phyloP scores from a whole-genome alignment of 352 stramenopile species.

The Globisporangium cystogenes region DNA sequence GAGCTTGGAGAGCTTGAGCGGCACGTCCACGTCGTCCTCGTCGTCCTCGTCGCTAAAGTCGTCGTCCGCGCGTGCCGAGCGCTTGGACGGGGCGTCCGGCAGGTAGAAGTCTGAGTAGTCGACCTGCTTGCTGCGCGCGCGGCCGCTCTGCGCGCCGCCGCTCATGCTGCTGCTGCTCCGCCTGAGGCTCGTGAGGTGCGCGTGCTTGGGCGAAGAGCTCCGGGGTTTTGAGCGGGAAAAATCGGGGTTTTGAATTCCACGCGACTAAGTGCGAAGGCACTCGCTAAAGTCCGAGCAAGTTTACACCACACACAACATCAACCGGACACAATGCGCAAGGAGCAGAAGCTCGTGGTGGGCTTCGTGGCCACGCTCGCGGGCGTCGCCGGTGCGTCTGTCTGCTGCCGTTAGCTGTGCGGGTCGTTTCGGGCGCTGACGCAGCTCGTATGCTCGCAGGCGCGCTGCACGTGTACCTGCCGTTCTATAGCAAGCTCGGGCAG shows the following conservation, averaged over 20 bases:
- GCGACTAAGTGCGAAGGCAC: not conserved
- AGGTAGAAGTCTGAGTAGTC: constrained; percentile 41
- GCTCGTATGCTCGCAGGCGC: constrained; percentile 7
- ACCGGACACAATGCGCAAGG: constrained; percentile 18
- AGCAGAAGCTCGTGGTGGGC: constrained; percentile 26
- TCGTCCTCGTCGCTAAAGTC: constrained; percentile 25
- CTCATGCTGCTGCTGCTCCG: constrained; percentile 15
- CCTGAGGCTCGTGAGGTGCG: not conserved
- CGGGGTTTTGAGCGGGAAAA: no score
- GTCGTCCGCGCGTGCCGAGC: constrained; percentile 12
- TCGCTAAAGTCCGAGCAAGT: no score
- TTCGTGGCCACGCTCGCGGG: constrained; percentile 22
- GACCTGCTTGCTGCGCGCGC: constrained; percentile 20
- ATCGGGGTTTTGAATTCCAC: no score
- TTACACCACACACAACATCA: no score
- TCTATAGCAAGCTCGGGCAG: constrained; percentile 30
- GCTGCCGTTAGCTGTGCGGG: not conserved
- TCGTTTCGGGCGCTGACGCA: not conserved
- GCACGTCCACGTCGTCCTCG: constrained; percentile 21
- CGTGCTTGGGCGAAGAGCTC: not conserved
- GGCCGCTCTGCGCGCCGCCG: constrained; percentile 28
- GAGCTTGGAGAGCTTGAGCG: constrained; percentile 12
- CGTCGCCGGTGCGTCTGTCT: constrained; percentile 17
- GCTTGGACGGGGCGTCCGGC: constrained; percentile 13
- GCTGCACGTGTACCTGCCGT: constrained; percentile 31